These are phyloP conservation scores for Calocybe cyanea DNA, from an alignment of 768 basidiomycete genomes.

Conservation along the genomic window DNA sequence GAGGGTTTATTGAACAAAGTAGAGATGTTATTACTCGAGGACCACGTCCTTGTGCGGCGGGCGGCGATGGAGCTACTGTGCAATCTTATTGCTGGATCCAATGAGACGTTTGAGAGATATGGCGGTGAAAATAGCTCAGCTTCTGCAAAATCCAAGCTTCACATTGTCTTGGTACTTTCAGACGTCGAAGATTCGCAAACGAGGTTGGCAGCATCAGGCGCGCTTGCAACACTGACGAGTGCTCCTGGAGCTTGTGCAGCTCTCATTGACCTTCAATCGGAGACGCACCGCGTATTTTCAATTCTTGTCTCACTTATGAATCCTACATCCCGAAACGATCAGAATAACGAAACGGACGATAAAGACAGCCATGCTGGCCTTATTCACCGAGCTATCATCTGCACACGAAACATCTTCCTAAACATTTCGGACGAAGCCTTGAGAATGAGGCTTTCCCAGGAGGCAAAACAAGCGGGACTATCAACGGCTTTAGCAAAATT, in stretches of 20 bases:
- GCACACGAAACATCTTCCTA: slow-evolving; percentile 57
- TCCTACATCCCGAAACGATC: slow-evolving; percentile 37
- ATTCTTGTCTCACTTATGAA: slow-evolving; percentile 69
- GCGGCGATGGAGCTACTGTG: slow-evolving; percentile 90
- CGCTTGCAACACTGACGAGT: slow-evolving; percentile 75
- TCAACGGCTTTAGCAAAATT: slow-evolving; percentile 47
- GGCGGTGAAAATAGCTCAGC: slow-evolving; percentile 37
- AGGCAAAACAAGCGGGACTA: slow-evolving; percentile 52
- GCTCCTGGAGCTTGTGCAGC: slow-evolving; percentile 55
- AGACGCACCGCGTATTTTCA: slow-evolving; percentile 58
- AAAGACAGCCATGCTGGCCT: slow-evolving; percentile 51
- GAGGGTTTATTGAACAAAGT: slow-evolving; percentile 60
- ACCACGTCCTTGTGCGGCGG: slow-evolving; percentile 76
- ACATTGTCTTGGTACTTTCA: slow-evolving; percentile 79
- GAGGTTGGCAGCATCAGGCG: slow-evolving; percentile 85
- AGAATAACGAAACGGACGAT: slow-evolving; percentile 30
- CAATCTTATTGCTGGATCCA: slow-evolving; percentile 81
- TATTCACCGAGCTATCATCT: slow-evolving; percentile 76
- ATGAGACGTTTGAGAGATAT: slow-evolving; percentile 72
- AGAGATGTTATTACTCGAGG: slow-evolving; percentile 76
- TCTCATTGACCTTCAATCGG: slow-evolving; percentile 61
- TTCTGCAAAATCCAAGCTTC: slow-evolving; percentile 59
- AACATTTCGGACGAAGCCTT: slow-evolving; percentile 37
- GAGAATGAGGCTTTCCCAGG: slow-evolving; percentile 42
- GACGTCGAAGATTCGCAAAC: slow-evolving; percentile 86